phyloP scores from a whole-genome alignment of 1,139 yeast genomes.

The Pichia sp. region DNA sequence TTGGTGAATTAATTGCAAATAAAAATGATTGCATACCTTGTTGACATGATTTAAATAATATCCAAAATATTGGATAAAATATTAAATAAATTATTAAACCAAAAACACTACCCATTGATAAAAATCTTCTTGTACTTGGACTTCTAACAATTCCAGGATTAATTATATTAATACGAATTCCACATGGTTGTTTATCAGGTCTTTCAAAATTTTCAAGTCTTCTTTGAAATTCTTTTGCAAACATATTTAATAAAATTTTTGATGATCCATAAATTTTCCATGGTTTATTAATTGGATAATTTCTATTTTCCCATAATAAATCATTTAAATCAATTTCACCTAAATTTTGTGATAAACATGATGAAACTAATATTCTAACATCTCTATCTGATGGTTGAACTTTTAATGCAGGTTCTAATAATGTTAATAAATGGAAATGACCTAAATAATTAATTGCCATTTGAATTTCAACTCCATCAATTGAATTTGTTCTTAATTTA shows the following conservation, averaged over 20 bases:
- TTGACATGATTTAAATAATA: constrained; percentile 64
- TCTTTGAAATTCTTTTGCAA: constrained; percentile 71
- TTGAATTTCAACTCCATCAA: constrained; percentile 83
- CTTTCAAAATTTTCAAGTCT: constrained; percentile 39
- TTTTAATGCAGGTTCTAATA: constrained; percentile 73
- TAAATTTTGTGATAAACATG: constrained; percentile 71
- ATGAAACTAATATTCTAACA: constrained; percentile 68
- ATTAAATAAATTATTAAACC: constrained; percentile 63
- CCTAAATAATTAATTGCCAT: constrained; percentile 77
- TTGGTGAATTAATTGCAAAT: constrained; percentile 69
- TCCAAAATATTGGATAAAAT: constrained; percentile 76
- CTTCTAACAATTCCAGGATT: constrained; percentile 93
- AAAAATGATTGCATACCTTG: constrained; percentile 79
- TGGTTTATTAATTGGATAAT: constrained; percentile 58
- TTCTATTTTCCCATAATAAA: constrained; percentile 52
- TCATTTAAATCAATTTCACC: constrained; percentile 65
- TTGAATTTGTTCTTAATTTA: constrained; percentile 52
- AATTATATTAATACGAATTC: constrained; percentile 66
- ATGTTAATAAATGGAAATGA: constrained; percentile 71
- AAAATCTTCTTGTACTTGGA: constrained; percentile 71
- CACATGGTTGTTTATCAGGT: constrained; percentile 50
- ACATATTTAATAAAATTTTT: constrained; percentile 66
- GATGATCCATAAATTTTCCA: constrained; percentile 79
- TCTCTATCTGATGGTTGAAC: constrained; percentile 94
- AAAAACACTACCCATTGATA: constrained; percentile 69